Conservation (phyloP, 2,329 filamentous ascomycete species). For the Triangularia setosa region DNA sequence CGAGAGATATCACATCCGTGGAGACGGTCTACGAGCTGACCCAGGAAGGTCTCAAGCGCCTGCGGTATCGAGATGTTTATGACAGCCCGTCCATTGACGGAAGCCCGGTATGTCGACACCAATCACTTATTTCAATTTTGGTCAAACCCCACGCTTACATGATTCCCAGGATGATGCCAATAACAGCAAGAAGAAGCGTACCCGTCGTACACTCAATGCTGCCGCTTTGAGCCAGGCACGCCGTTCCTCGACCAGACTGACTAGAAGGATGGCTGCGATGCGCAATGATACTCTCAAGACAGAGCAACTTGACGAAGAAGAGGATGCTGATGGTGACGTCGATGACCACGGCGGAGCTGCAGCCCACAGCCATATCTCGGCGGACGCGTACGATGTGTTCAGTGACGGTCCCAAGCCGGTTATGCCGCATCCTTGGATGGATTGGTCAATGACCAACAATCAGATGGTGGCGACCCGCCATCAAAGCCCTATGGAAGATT, state of each 20-base stretch:
- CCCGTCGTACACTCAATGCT: conserved; percentile 14
- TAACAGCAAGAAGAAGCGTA: conserved; percentile 22
- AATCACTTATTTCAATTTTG: background rate
- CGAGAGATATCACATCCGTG: conserved; percentile 57
- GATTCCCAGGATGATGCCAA: conserved; percentile 15
- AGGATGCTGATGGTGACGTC: conserved; percentile 3
- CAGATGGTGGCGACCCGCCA: conserved; percentile 8
- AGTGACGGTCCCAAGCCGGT: conserved; percentile 22
- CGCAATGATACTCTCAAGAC: background rate
- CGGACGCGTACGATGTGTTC: conserved; percentile 25
- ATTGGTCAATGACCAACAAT: conserved; percentile 1
- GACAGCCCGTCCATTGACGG: conserved; percentile 52
- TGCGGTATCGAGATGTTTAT: conserved; percentile 56
- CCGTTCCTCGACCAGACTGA: conserved; percentile 18
- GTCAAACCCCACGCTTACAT: conserved; percentile 18
- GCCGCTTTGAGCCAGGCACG: conserved; percentile 6
- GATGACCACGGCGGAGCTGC: conserved; percentile 5
- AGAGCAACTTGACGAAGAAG: conserved; percentile 3
- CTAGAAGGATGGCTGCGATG: conserved; percentile 10
- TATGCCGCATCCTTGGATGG: conserved; percentile 7
- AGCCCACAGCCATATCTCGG: conserved; percentile 13
- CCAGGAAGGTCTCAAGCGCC: conserved; percentile 42
- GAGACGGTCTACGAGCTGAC: conserved; percentile 58
- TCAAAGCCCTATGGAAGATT: conserved; percentile 18
- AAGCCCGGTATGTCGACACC: conserved; percentile 43